Percentiles rank a stretch among this genome's conserved stretches.
These are phyloP conservation scores for Wickerhamiella brachini DNA, from an alignment of 805 yeast species.

Conservation along the genomic window DNA sequence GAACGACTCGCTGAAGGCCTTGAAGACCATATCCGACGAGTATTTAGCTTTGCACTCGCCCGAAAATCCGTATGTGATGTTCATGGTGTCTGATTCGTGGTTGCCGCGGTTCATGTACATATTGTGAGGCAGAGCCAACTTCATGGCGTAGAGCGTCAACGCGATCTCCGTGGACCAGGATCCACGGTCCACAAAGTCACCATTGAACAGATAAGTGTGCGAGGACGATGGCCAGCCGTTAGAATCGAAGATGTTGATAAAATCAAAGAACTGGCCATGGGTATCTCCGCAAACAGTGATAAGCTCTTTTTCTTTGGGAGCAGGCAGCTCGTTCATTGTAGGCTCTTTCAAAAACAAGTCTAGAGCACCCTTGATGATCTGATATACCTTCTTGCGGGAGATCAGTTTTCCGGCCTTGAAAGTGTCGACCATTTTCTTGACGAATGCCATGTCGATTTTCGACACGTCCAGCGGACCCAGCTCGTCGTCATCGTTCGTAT, in stretches of 20 bases:
- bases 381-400: conserved; percentile 74
- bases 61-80: conserved; percentile 88
- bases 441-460: conserved; percentile 36
- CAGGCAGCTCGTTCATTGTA: conserved; percentile 57
- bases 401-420: conserved; percentile 62
- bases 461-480: conserved; percentile 37
- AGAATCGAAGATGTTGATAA: conserved; percentile 58
- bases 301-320: conserved; percentile 24
- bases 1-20: conserved; percentile 75
- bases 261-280: conserved; percentile 91
- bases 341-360: conserved; percentile 51
- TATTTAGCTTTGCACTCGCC: conserved; percentile 92
- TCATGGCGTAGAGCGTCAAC: conserved; percentile 58
- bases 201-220: conserved; percentile 80
- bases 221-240: conserved; percentile 56
- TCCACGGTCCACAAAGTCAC: conserved; percentile 96
- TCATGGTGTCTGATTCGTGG: conserved; percentile 95
- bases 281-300: conserved; percentile 94
- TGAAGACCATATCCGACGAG: conserved; percentile 53
- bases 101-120: conserved; percentile 83
- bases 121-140: conserved; percentile 56
- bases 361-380: conserved; percentile 61
- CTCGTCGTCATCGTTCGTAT: conserved; percentile 38
- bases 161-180: conserved; percentile 98
- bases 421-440: conserved; percentile 49